Conservation (phyloP, 208 protist genomes). For the Acanthamoeba castellanii region DNA sequence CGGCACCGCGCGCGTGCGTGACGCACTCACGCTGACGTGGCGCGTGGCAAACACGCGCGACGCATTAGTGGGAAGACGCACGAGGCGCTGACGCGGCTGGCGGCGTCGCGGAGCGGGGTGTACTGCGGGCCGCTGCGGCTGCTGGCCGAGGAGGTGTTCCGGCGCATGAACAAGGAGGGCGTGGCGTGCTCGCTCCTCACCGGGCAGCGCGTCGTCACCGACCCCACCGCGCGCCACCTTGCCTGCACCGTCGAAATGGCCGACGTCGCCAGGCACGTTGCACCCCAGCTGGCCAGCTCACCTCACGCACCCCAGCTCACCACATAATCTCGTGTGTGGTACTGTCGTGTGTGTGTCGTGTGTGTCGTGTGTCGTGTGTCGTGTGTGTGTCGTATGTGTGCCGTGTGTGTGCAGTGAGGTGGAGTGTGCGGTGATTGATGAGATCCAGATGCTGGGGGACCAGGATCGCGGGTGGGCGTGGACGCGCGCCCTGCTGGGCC, state of each 20-base stretch:
- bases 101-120: constrained; percentile 65
- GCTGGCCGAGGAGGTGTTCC: constrained; percentile 76
- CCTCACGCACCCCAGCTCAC: background rate
- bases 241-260: constrained; percentile 83
- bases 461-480: constrained; percentile 74
- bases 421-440: constrained; percentile 82
- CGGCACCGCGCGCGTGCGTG: background rate
- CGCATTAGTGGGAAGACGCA: constrained; percentile 78
- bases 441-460: constrained; percentile 79
- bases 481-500: constrained; percentile 81
- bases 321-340: no score
- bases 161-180: constrained; percentile 38
- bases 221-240: constrained; percentile 34
- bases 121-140: constrained; percentile 84
- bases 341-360: background rate
- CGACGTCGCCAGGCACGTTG: background rate
- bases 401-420: background rate
- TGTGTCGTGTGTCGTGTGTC: background rate
- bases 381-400: no score
- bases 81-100: constrained; percentile 75
- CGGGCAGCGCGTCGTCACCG: constrained; percentile 67
- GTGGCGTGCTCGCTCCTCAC: constrained; percentile 77
- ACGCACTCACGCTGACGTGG: no score
- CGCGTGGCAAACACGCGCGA: no score
- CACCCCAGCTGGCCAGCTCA: background rate